These are phyloP conservation scores for Tephrocybe sp. DNA, from an alignment of 768 basidiomycete species.

Conservation along the genomic window DNA sequence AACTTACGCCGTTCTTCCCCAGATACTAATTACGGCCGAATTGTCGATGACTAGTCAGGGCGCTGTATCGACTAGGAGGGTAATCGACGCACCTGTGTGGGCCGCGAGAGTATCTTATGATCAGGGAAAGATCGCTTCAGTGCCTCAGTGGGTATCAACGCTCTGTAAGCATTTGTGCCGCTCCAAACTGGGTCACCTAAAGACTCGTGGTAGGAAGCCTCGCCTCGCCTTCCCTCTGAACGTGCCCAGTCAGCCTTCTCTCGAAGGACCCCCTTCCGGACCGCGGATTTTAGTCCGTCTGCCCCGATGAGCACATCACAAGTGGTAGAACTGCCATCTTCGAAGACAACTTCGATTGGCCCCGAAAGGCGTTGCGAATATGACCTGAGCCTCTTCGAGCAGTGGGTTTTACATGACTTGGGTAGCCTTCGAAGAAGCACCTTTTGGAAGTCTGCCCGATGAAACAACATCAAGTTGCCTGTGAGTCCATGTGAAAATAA, in stretches of 20 bases:
- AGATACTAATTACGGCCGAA: conserved; percentile 49
- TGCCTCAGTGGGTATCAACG: conserved; percentile 53
- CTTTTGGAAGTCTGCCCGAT: conserved; percentile 68
- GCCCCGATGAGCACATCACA: conserved; percentile 73
- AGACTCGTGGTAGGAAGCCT: conserved; percentile 40
- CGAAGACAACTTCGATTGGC: conserved; percentile 52
- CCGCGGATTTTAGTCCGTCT: conserved; percentile 65
- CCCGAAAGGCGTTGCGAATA: conserved; percentile 46
- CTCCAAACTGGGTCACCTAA: conserved; percentile 57
- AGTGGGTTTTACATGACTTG: conserved; percentile 43
- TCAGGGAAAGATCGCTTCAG: conserved; percentile 41
- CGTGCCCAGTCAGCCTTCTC: conserved; percentile 37
- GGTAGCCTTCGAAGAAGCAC: conserved; percentile 53
- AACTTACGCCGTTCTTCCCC: conserved; percentile 46
- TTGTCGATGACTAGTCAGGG: neutral
- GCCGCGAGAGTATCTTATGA: conserved; percentile 46
- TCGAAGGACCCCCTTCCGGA: conserved; percentile 38
- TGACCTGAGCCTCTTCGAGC: conserved; percentile 58
- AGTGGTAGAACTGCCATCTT: conserved; percentile 56
- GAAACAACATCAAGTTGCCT: conserved; percentile 57
- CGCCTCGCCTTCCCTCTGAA: conserved; percentile 31
- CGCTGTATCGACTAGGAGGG: neutral
- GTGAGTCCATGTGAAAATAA: conserved; percentile 13
- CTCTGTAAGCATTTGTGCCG: conserved; percentile 58
- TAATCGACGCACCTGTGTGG: conserved; percentile 43